A percentile compares a stretch with the other conserved stretches of the same genome.
phyloP scores from a whole-genome alignment of 2,329 filamentous ascomycete species.

The Colletotrichum liaoningense region DNA sequence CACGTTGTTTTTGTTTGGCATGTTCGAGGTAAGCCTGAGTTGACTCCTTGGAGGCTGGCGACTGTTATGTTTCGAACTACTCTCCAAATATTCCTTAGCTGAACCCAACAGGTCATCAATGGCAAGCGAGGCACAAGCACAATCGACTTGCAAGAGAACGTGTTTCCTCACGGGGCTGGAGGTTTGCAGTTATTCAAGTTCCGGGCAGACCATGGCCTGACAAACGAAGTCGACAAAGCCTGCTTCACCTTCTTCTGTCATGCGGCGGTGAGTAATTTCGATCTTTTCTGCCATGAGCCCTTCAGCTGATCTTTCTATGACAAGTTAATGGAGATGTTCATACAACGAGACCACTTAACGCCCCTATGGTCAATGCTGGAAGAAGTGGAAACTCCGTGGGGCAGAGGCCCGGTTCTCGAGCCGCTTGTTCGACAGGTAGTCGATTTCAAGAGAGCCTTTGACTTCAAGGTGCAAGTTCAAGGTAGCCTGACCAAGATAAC shows the following conservation, averaged over 20 bases:
- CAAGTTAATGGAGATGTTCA: slow-evolving; percentile 28
- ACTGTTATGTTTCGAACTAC: too few species aligned
- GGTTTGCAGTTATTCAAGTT: slow-evolving; percentile 27
- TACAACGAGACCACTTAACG: slow-evolving; percentile 15
- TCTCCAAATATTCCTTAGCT: not conserved
- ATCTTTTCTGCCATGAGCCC: not conserved
- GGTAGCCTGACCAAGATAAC: not conserved
- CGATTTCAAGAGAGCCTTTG: slow-evolving; percentile 18
- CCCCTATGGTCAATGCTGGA: slow-evolving; percentile 22
- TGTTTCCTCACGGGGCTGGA: slow-evolving; percentile 1
- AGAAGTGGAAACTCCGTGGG: slow-evolving; percentile 7
- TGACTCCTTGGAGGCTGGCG: too few species aligned
- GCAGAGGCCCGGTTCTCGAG: slow-evolving; percentile 9
- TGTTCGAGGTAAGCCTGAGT: slow-evolving; percentile 23
- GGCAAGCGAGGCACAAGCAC: slow-evolving; percentile 9
- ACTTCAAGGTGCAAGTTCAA: slow-evolving; percentile 2
- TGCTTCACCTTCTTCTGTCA: slow-evolving; percentile 25
- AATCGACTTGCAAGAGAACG: slow-evolving; percentile 22
- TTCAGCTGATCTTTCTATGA: not conserved
- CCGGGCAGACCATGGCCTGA: slow-evolving; percentile 20
- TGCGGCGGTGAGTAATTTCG: slow-evolving; percentile 3
- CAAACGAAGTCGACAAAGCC: slow-evolving; percentile 20
- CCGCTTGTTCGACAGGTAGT: slow-evolving; percentile 9
- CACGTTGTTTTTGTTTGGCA: slow-evolving; percentile 24
- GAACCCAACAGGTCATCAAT: not conserved